Evolutionary conservation across 352 stramenopile species (phyloP).

Genomic region (Globisporangium iwayamae): DNA sequence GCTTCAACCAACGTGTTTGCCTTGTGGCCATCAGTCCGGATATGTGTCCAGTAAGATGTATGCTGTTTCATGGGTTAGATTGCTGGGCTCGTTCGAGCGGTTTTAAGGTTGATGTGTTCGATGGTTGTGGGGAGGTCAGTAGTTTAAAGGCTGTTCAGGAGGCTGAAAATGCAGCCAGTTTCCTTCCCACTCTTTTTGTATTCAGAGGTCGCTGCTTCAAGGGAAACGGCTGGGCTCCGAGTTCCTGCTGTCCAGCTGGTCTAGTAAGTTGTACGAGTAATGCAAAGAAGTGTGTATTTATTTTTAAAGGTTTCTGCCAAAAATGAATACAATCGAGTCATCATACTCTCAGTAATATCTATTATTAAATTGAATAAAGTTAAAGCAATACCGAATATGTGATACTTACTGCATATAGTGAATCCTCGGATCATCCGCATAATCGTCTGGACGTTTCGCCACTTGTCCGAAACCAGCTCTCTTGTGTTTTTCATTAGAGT

Average conservation of each 20-base stretch:
- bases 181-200: neutral
- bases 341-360: too few species aligned
- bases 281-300: too few species aligned
- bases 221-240: neutral
- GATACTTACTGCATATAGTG: neutral
- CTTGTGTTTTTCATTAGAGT: neutral
- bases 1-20: neutral
- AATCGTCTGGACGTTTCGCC: constrained; percentile 3
- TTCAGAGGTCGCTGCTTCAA: constrained; percentile 4
- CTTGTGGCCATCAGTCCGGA: too few species aligned
- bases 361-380: too few species aligned
- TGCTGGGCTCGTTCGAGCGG: neutral
- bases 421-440: neutral
- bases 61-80: neutral
- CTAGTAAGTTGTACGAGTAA: too few species aligned
- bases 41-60: neutral
- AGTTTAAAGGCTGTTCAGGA: neutral
- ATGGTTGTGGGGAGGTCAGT: neutral
- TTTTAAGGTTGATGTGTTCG: too few species aligned
- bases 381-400: too few species aligned
- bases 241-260: neutral
- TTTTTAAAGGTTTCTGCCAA: too few species aligned
- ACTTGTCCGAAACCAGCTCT: constrained; percentile 3
- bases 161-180: constrained; percentile 4
- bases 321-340: too few species aligned